Percentiles rank a stretch among this genome's conserved stretches.
Conservation (phyloP, 2,329 filamentous ascomycete species). For the Ramularia endophylla region DNA sequence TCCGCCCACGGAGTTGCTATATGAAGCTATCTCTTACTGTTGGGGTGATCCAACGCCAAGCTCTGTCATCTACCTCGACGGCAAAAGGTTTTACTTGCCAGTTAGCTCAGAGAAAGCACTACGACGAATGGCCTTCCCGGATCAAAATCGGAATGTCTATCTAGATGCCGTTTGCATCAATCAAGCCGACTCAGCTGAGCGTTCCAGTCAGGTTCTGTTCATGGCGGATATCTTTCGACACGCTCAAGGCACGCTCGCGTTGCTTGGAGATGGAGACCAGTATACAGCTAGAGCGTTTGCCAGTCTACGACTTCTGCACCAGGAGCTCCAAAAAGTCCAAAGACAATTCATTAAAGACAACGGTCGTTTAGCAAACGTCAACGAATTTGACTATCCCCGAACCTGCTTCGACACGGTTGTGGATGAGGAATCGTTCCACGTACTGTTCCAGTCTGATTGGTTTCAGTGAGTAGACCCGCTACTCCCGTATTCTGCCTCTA, state of each 20-base stretch:
- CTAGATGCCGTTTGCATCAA: conserved; percentile 10
- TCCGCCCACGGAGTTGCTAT: background rate
- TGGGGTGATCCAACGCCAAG: conserved; percentile 2
- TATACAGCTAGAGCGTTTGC: no score
- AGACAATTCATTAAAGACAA: no score
- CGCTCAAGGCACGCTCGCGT: conserved; percentile 5
- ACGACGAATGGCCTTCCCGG: background rate
- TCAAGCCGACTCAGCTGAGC: conserved; percentile 4
- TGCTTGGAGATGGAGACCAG: conserved; percentile 5
- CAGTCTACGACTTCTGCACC: no score
- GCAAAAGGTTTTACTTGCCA: background rate
- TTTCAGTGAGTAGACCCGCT: no score
- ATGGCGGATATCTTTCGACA: conserved; percentile 4
- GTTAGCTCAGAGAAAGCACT: conserved; percentile 1
- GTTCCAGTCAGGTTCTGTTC: conserved; percentile 1
- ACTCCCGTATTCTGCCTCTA: no score
- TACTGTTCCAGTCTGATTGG: no score
- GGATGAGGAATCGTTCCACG: no score
- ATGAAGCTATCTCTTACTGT: conserved; percentile 8
- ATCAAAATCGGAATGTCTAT: conserved; percentile 1
- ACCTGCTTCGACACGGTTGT: no score
- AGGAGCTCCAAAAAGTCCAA: no score
- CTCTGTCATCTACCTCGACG: background rate
- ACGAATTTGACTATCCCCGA: no score
- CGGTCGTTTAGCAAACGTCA: no score